Evolutionary conservation across 345 rosid genomes (phyloP), one percentile per base, ranked within the genome.

Genomic region (Eucalyptus tenuipes): DNA sequence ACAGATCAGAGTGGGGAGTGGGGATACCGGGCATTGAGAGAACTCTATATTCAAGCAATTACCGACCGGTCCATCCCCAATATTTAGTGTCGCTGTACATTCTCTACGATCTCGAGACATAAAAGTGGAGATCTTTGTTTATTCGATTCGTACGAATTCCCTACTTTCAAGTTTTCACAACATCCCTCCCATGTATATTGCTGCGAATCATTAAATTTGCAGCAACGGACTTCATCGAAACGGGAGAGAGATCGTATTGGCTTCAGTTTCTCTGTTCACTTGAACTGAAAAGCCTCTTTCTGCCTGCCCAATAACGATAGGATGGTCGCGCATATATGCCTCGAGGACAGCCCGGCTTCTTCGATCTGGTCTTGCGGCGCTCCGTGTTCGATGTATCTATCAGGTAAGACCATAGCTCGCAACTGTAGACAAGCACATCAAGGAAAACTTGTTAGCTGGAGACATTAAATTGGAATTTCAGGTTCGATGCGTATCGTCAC

Each of bases 331-430:
- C 95, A 87, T 29, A 95, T 92, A 88, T 95, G 95, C 88, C 90
- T 92, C 44, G 97, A 90, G 57, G 97, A 93, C 33, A 94, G 93
- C 66, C 96, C 96, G 13, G 96, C 93, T 91, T 91, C 94, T 89
- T 95, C 94, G 15, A 94, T 87, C 92, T 95, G 96, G 90, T 94
- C 95, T 80, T 89, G 71, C 13, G 94, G 92, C 64, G 96, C 71
- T 87, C 96, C 97, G 81, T 94, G 96, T 37, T 94, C 96, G 29
- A 95, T 95, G 89, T 95, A 94, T 92, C 95, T 93, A 86, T 95
- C 97, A 15, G 96, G 97, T 87, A 95, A 95, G 75, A 94, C 93
- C 96, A 95, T 95, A 55, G 95, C 57, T 91, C 96, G 91, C 90
- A 93, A 90, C 96, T 95, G 96, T 90, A 92, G 47, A 66, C 82